These are phyloP conservation scores for Aleurites moluccanus DNA, from an alignment of 441 rosid genomes.

Conservation along the genomic window DNA sequence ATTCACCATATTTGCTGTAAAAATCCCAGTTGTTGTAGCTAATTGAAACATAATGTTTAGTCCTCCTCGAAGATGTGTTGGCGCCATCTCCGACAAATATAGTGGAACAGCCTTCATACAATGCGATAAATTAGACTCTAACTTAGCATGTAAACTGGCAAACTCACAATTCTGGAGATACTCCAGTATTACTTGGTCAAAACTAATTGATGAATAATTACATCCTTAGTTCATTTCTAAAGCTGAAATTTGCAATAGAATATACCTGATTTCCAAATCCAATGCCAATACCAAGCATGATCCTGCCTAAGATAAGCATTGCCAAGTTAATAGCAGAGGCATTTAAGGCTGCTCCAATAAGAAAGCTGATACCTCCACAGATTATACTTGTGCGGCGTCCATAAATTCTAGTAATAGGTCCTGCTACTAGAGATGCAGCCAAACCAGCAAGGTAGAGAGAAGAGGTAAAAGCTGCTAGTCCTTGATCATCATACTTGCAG, in stretches of 20 bases:
- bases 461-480: slow-evolving; percentile 85
- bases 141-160: too few species aligned
- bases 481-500: slow-evolving; percentile 82
- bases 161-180: too few species aligned
- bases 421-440: slow-evolving; percentile 73
- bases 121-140: neutral
- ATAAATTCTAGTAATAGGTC: slow-evolving; percentile 68
- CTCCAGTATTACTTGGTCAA: too few species aligned
- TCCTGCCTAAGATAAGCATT: slow-evolving; percentile 81
- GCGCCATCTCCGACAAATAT: slow-evolving; percentile 92
- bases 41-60: slow-evolving; percentile 89
- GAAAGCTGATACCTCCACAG: slow-evolving; percentile 81
- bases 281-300: slow-evolving; percentile 89
- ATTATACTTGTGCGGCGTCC: slow-evolving; percentile 81
- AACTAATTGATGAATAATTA: neutral
- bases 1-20: slow-evolving; percentile 87
- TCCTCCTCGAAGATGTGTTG: slow-evolving; percentile 84
- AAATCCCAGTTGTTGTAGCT: slow-evolving; percentile 81
- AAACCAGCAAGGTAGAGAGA: slow-evolving; percentile 89
- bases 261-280: slow-evolving; percentile 96
- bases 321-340: slow-evolving; percentile 64
- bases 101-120: slow-evolving; percentile 70
- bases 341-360: slow-evolving; percentile 65
- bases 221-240: neutral
- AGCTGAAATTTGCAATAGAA: neutral